Evolutionary conservation across 345 rosid species (phyloP).

Genomic region (Linum trigynum): DNA sequence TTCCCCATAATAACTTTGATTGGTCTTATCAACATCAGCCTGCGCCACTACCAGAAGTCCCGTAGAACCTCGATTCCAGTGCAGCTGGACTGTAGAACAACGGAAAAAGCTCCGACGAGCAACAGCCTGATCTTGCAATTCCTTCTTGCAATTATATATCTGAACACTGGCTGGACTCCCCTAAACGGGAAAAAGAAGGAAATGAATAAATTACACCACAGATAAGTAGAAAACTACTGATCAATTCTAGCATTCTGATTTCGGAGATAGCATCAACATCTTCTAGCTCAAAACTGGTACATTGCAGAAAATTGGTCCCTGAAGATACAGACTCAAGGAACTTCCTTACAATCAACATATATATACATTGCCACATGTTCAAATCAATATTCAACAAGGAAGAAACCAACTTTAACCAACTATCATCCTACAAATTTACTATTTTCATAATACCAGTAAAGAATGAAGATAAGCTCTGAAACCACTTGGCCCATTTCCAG

Average conservation of each 20-base stretch:
- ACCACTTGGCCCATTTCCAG: too few relatives aligned
- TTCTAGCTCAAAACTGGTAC: neutral
- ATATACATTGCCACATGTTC: too few relatives aligned
- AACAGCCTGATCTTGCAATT: slow-evolving; percentile 57
- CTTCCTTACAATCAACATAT: too few relatives aligned
- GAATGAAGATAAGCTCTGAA: too few relatives aligned
- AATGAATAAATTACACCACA: neutral
- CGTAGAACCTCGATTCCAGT: slow-evolving; percentile 78
- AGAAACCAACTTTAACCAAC: too few relatives aligned
- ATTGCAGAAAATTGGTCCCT: too few relatives aligned
- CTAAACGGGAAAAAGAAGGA: slow-evolving; percentile 24
- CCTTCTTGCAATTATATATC: slow-evolving; percentile 62
- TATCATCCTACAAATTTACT: too few relatives aligned
- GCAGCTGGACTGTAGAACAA: slow-evolving; percentile 75
- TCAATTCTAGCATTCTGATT: neutral
- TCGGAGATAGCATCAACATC: neutral
- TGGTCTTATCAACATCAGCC: slow-evolving; percentile 94
- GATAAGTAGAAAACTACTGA: too few relatives aligned
- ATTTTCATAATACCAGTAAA: neutral
- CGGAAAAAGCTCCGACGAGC: slow-evolving; percentile 82
- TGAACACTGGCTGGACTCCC: slow-evolving; percentile 92
- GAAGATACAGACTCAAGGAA: too few relatives aligned
- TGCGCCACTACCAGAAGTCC: slow-evolving; percentile 81
- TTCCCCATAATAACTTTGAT: slow-evolving; percentile 93
- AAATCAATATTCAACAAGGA: too few relatives aligned